These are phyloP conservation scores for Penicillium fuscoglaucum DNA, from an alignment of 2,329 filamentous ascomycete species.

Conservation along the genomic window DNA sequence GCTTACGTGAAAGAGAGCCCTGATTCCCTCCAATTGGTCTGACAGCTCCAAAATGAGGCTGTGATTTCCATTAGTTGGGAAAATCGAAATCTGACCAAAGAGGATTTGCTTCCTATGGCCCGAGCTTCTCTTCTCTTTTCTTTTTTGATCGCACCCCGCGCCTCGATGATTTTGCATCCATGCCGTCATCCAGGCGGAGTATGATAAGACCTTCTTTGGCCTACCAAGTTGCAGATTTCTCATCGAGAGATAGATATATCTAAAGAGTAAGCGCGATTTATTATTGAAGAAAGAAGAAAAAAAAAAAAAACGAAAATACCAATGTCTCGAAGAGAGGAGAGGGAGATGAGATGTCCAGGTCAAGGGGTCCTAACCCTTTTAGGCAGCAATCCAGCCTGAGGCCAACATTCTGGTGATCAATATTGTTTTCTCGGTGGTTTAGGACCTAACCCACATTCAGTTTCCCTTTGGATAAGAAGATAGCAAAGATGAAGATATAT, in stretches of 20 bases:
- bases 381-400: neutral
- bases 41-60: neutral
- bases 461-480: neutral
- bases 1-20: neutral
- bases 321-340: too few species aligned
- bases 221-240: neutral
- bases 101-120: neutral
- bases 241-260: neutral
- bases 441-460: neutral
- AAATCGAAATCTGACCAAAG: neutral
- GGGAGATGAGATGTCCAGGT: neutral
- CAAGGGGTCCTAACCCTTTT: neutral
- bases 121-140: neutral
- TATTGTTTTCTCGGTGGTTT: neutral
- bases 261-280: neutral
- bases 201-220: neutral
- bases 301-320: neutral
- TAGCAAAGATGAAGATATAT: neutral
- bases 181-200: neutral
- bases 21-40: neutral
- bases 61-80: conserved; percentile 2
- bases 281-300: neutral
- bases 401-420: neutral
- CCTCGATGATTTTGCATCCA: neutral
- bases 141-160: conserved; percentile 6